Base-by-base conservation (phyloP, 768 basidiomycete genomes). In the Pisolithus sp. region DNA sequence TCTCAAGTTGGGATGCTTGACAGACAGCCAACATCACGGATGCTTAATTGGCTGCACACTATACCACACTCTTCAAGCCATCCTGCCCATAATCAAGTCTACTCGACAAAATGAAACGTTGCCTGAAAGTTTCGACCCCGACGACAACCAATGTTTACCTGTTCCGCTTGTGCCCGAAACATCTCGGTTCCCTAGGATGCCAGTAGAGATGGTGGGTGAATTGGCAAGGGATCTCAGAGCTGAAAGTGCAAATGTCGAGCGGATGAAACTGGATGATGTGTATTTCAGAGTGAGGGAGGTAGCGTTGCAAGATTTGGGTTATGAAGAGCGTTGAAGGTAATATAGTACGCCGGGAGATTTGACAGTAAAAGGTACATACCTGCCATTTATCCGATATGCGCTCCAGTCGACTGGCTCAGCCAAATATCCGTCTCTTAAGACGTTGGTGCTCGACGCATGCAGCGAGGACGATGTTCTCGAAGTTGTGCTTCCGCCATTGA, bases 11-110 rank as follows among this genome's bases (percentile, higher is more conserved):
- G 93, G 70, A 81, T 47, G 64, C 69, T 8, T 78, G 82, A 18
- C 80, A 82, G 62, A 93, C 92, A 0, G 73, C 77, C 4, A 83
- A 85, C 51, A 71, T 91, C 23, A 83, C 85, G 2, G 93, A 97
- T 60, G 75, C 81, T 43, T 84, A 89, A 59, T 72, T 93, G 50
- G 85, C 78, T 58, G 74, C 77, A 4, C 77, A 86, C 70, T 93
- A 28, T 93, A 86, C 67, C 64, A 75, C 9, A 85, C 88, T 0
- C 72, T 93, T 13, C 67, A 69, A 38, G 71, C 75, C 4, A 71
- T 79, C 28, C 58, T 83, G 23, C 59, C 70, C 3, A 73, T 53
- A 15, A 57, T 67, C 18, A 53, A 23, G 18, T 59, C 63, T 1
- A 28, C 57, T 18, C 45, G 57, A 9, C 54, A 57, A n/a, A 59